These are phyloP conservation scores for Phytophthora uliginosa DNA, from an alignment of 352 stramenopile genomes.

Conservation along the genomic window DNA sequence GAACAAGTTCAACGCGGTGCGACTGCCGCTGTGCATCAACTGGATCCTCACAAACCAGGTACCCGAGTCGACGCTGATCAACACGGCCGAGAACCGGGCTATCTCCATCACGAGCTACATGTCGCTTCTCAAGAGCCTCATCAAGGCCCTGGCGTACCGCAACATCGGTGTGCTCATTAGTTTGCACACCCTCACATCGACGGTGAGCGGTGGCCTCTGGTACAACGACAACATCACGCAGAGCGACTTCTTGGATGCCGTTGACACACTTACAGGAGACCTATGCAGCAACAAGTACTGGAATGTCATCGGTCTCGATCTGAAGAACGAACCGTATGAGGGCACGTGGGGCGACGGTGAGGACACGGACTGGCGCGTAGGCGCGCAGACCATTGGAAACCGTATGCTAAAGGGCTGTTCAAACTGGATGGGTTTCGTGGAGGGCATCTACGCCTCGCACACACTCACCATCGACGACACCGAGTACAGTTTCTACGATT, in stretches of 20 bases:
- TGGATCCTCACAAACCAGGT: slow-evolving; percentile 67
- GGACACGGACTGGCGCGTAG: slow-evolving; percentile 49
- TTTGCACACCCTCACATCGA: slow-evolving; percentile 48
- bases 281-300: slow-evolving; percentile 75
- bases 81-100: slow-evolving; percentile 63
- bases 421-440: slow-evolving; percentile 73
- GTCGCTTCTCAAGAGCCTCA: slow-evolving; percentile 55
- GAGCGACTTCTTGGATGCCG: slow-evolving; percentile 49
- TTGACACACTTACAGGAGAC: slow-evolving; percentile 51
- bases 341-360: slow-evolving; percentile 63
- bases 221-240: slow-evolving; percentile 48
- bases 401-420: slow-evolving; percentile 67
- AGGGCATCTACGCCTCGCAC: slow-evolving; percentile 59
- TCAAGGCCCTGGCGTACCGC: slow-evolving; percentile 39
- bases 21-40: slow-evolving; percentile 53
- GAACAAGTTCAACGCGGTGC: slow-evolving; percentile 61
- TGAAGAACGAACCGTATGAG: slow-evolving; percentile 69
- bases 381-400: slow-evolving; percentile 56
- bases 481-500: slow-evolving; percentile 62
- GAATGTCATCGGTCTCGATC: slow-evolving; percentile 80
- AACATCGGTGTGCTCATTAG: slow-evolving; percentile 56
- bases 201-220: slow-evolving; percentile 50
- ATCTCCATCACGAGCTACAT: slow-evolving; percentile 62
- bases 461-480: slow-evolving; percentile 48
- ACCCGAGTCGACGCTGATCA: slow-evolving; percentile 53